Evolutionary conservation across 1,284 basidiomycete genomes (phyloP).

Genomic region (Golubevia sp.): DNA sequence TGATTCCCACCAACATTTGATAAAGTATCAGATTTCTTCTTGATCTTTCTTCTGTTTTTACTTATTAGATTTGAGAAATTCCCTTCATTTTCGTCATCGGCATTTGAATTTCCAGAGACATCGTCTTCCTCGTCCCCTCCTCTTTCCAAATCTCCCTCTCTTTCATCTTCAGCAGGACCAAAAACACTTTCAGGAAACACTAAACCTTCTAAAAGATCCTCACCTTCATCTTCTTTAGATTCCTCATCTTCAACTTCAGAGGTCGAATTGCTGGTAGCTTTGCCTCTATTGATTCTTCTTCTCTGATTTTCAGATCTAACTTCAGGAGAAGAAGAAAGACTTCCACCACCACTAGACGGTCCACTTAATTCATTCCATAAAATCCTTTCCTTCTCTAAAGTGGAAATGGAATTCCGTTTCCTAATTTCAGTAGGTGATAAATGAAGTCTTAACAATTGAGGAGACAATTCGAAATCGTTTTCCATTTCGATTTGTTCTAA

Average conservation of each 20-base stretch:
- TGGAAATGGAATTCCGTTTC: constrained; percentile 20
- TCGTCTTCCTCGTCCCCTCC: too few species aligned
- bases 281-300: neutral
- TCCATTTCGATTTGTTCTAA: constrained; percentile 15
- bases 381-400: constrained; percentile 19
- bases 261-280: neutral
- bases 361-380: constrained; percentile 28
- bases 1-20: too few species aligned
- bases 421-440: constrained; percentile 28
- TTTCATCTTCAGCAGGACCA: constrained; percentile 1
- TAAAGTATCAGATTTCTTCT: neutral
- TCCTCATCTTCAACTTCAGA: constrained; percentile 29
- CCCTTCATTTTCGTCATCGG: too few species aligned
- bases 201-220: constrained; percentile 33
- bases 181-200: constrained; percentile 34
- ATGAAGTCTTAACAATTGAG: constrained; percentile 24
- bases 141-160: neutral
- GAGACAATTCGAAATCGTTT: constrained; percentile 32
- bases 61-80: too few species aligned
- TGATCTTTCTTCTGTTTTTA: too few species aligned
- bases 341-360: neutral
- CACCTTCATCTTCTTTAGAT: constrained; percentile 28
- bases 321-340: neutral
- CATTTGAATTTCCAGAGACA: too few species aligned
- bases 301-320: neutral